Conservation (phyloP, 2,329 filamentous ascomycete genomes). For the Monilinia fructicola region DNA sequence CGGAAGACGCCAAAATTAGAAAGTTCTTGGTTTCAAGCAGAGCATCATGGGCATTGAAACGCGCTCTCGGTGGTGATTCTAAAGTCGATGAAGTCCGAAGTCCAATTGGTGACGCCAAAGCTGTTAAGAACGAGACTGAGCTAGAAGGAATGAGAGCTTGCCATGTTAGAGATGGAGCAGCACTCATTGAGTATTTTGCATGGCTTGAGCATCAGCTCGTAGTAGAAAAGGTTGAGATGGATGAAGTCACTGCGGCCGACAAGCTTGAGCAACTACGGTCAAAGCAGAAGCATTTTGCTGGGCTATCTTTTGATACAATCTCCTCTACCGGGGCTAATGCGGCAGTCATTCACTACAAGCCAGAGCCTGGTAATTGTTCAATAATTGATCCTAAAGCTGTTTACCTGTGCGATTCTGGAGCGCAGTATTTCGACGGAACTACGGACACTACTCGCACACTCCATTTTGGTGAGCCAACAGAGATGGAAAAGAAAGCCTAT, state of each 20-base stretch:
- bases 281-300: constrained; percentile 72
- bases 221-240: constrained; percentile 68
- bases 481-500: constrained; percentile 83
- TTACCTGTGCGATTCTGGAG: constrained; percentile 95
- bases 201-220: constrained; percentile 91
- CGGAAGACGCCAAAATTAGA: constrained; percentile 40
- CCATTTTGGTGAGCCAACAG: constrained; percentile 83
- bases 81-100: constrained; percentile 85
- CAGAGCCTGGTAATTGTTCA: constrained; percentile 78
- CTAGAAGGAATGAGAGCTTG: constrained; percentile 90
- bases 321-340: constrained; percentile 84
- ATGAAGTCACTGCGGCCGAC: constrained; percentile 89
- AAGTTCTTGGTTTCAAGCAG: constrained; percentile 87
- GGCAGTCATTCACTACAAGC: constrained; percentile 93
- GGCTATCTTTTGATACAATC: constrained; percentile 92
- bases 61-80: constrained; percentile 80
- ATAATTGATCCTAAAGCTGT: constrained; percentile 80
- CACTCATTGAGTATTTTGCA: constrained; percentile 87
- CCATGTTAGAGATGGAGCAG: constrained; percentile 89
- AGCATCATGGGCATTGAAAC: constrained; percentile 88
- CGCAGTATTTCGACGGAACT: constrained; percentile 93
- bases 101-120: constrained; percentile 86
- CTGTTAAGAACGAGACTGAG: constrained; percentile 88
- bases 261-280: constrained; percentile 78
- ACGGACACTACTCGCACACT: constrained; percentile 93